Percentiles rank a stretch among this genome's conserved stretches.
These are phyloP conservation scores for Mucor racemosus DNA, from an alignment of 371 early-diverging fungal genomes.

Conservation along the genomic window DNA sequence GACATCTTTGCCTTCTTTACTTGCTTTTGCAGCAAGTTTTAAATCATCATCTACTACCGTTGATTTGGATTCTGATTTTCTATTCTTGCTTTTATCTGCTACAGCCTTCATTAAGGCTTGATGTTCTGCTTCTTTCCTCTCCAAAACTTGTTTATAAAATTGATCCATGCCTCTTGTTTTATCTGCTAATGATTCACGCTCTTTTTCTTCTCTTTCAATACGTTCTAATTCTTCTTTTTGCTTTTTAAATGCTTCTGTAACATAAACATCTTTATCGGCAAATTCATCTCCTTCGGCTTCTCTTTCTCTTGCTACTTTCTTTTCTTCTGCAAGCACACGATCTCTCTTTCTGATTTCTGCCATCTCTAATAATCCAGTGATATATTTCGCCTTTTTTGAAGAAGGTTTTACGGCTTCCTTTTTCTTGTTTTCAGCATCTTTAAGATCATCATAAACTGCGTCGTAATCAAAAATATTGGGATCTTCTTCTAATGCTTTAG, in stretches of 20 bases:
- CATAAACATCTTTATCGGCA: slow-evolving; percentile 81
- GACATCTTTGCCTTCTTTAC: slow-evolving; percentile 55
- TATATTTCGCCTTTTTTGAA: slow-evolving; percentile 74
- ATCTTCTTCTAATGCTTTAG: slow-evolving; percentile 78
- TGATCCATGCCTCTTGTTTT: slow-evolving; percentile 45
- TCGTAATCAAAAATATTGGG: slow-evolving; percentile 91
- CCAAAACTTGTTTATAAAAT: slow-evolving; percentile 51
- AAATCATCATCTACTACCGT: background rate
- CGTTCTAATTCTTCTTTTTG: slow-evolving; percentile 78
- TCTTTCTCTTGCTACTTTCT: slow-evolving; percentile 76
- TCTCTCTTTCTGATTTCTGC: slow-evolving; percentile 86
- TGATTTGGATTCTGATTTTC: background rate
- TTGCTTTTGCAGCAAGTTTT: slow-evolving; percentile 47
- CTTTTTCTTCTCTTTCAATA: slow-evolving; percentile 84
- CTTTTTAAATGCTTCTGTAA: slow-evolving; percentile 84
- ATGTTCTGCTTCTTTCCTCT: slow-evolving; percentile 47
- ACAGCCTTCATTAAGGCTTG: slow-evolving; percentile 40
- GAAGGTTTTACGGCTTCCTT: slow-evolving; percentile 42
- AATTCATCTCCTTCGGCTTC: slow-evolving; percentile 61
- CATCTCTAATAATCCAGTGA: slow-evolving; percentile 73
- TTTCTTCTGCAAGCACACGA: slow-evolving; percentile 79
- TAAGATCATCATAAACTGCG: slow-evolving; percentile 86
- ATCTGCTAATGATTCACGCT: slow-evolving; percentile 53
- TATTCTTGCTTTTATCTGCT: slow-evolving; percentile 19
- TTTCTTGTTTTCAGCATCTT: slow-evolving; percentile 64